Base-by-base conservation (phyloP, 108 stramenopile genomes). In the Skeletonema menzelii region DNA sequence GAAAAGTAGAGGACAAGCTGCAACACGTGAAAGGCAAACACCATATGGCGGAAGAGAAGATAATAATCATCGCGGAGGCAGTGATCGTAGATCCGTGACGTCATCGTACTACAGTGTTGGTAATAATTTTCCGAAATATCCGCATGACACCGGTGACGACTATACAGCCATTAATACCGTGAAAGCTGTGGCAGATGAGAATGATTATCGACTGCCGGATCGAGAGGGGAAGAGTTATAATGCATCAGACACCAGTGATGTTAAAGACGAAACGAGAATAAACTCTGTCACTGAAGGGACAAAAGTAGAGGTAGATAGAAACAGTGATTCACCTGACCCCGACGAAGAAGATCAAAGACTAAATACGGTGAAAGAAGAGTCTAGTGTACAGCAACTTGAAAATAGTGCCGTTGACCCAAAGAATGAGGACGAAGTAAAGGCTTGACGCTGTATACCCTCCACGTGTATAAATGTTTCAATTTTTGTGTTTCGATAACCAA, bases 1-100 rank as follows among this genome's bases (percentile, higher is more conserved):
- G 31, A 56, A 69, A 56, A 68, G 64, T n/a, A 44, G 59, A 65
- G 46, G 46, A 17, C 46, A n/a, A 59, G 3, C 59, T n/a, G 59
- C 27, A 32, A 28, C 59, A 20, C 59, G 59, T 32, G 59, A 20
- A 5, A 20, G 59, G 8, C 59, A 32, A 27, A 59, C 19, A 5
- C 32, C 59, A 32, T n/a, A 15, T 27, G 59, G 5, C 7, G 22
- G 15, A 17, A 59, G 59, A 59, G 19, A 20, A n/a, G 15, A 59
- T 2, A 28, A 1, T 37, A 12, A 37, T 37, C 35, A 37, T 12
- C 35, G 35, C 10, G 10, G 15, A 32, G 15, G 59, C 59, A 32
- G 59, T 5, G 59, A 27, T 20, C 59, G 59, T 28, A 28, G 59
- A 59, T 59, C 59, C 3, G n/a, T 32, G 6, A 59, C 59, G 19